phyloP scores from a whole-genome alignment of 2,329 filamentous ascomycete species.

The Knufia petricola region DNA sequence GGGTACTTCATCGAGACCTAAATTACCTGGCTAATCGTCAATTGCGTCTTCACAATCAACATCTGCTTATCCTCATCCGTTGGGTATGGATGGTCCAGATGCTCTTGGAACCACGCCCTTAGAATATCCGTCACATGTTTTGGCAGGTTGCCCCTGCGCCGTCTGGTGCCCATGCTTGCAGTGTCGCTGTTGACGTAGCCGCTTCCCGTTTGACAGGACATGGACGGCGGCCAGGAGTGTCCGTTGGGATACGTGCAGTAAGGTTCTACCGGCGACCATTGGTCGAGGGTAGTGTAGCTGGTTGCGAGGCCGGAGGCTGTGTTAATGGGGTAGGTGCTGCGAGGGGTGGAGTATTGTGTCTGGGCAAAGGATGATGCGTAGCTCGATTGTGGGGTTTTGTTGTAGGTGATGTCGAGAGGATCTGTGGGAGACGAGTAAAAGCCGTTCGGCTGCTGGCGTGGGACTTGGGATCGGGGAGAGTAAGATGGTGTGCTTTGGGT shows the following conservation, averaged over 20 bases:
- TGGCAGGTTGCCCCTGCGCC: constrained; percentile 74
- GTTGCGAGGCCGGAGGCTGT: neutral
- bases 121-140: constrained; percentile 79
- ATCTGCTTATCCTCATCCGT: constrained; percentile 81
- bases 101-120: constrained; percentile 67
- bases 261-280: constrained; percentile 1
- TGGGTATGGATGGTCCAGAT: constrained; percentile 73
- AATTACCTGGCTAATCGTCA: constrained; percentile 59
- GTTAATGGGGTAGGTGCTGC: neutral
- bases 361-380: neutral
- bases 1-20: too few relatives aligned
- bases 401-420: constrained; percentile 3
- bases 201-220: neutral
- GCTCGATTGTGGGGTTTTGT: neutral
- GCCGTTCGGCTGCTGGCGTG: neutral
- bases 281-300: neutral
- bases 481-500: constrained; percentile 1
- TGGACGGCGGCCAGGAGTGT: constrained; percentile 2
- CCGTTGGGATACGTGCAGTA: constrained; percentile 8
- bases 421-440: constrained; percentile 16
- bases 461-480: neutral
- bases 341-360: neutral
- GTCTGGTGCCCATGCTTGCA: constrained; percentile 36
- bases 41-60: constrained; percentile 63
- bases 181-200: constrained; percentile 23